Conservation (phyloP, 257 asterid species). For the Rhazya stricta region DNA sequence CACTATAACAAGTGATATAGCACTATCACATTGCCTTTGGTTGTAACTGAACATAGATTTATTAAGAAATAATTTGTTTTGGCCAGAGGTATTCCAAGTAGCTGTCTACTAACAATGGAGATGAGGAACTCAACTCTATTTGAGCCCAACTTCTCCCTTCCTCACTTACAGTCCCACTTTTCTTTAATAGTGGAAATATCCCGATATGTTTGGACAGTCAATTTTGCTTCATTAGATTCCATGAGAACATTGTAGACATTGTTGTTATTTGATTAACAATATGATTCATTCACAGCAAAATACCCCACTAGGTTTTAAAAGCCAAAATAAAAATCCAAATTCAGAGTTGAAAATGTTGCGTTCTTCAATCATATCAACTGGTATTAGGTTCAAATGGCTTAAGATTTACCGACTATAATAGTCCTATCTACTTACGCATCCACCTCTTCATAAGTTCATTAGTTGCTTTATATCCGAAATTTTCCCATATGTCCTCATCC, state of each 20-base stretch:
- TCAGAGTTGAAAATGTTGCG: slow-evolving; percentile 1
- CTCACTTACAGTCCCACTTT: too few species aligned
- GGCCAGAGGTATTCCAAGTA: too few species aligned
- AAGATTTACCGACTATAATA: not conserved
- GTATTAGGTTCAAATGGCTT: not conserved
- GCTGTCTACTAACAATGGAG: too few species aligned
- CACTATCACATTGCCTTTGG: not conserved
- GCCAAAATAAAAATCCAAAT: not conserved
- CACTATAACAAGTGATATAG: not conserved
- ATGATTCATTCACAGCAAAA: too few species aligned
- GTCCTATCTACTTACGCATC: not conserved
- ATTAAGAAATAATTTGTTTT: not conserved
- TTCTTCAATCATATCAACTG: not conserved
- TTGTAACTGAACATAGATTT: too few species aligned
- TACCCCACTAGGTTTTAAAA: not conserved
- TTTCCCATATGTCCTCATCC: not conserved
- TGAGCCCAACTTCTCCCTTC: too few species aligned
- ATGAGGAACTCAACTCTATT: too few species aligned
- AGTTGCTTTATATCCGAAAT: not conserved
- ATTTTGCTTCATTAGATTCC: too few species aligned
- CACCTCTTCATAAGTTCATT: not conserved
- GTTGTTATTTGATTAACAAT: too few species aligned
- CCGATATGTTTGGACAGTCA: too few species aligned
- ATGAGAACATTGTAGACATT: too few species aligned
- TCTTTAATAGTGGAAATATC: too few species aligned